A percentile compares a stretch with the other conserved stretches of the same genome.
Evolutionary conservation across 192 early-diverging fungal species (phyloP).

Genomic region (Oehlia diaphana): DNA sequence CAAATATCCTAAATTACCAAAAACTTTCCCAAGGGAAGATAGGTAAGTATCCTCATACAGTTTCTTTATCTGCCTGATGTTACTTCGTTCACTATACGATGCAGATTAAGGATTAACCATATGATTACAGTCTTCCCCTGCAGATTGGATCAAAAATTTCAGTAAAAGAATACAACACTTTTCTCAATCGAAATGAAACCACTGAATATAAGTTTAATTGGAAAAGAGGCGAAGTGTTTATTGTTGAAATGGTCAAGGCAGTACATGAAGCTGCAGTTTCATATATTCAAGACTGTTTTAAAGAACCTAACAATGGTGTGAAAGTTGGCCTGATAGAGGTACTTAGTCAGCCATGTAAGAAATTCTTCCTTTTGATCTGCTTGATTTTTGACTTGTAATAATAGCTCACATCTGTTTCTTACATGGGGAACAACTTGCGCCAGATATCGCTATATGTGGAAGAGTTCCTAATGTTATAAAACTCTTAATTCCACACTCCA

Average conservation of each 20-base stretch:
- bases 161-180: slow-evolving; percentile 1
- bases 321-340: background rate
- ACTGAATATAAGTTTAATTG: background rate
- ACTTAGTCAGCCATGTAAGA: background rate
- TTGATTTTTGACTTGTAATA: slow-evolving; percentile 6
- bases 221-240: background rate
- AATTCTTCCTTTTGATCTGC: background rate
- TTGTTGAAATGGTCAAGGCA: background rate
- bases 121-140: background rate
- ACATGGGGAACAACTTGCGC: background rate
- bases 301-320: background rate
- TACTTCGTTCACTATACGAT: background rate
- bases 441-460: slow-evolving; percentile 2
- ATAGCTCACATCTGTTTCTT: background rate
- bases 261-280: background rate
- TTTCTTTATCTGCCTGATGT: background rate
- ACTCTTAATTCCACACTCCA: background rate
- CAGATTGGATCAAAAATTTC: background rate
- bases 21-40: no score
- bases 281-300: background rate
- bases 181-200: background rate
- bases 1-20: background rate
- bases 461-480: background rate
- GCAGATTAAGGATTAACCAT: background rate
- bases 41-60: background rate